Evolutionary conservation across 2,329 filamentous ascomycete species (phyloP), one percentile per base, ranked within the genome.

Genomic region (Colletotrichum horii): DNA sequence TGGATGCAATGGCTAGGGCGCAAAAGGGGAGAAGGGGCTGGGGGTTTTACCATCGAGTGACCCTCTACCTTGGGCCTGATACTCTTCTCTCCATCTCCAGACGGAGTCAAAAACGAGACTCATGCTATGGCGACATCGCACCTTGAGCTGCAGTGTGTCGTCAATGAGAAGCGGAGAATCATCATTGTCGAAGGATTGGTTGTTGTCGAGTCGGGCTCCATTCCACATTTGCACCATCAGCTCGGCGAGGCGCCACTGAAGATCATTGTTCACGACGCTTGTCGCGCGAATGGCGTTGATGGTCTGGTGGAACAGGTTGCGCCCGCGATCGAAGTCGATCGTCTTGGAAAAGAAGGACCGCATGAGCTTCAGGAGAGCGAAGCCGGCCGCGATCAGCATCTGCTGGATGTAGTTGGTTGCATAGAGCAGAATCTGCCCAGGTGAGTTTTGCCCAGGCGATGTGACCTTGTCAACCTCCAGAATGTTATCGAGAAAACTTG

Each of bases 151-250:
- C 58, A 96, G 86, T 76, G 90, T 94, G 79, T 95, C 93, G 79
- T 96, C 94, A 56, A 93, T 87, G 48, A 88, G 84, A 58, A 87
- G 85, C 22, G 89, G 85, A 3, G 85, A 82, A 56, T 87, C 83
- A 76, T 91, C 90, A 69, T 89, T 87, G 74, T 88, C 85, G 60
- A 87, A 86, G 74, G 48, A 85, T 80, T 88, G 87, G 79, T 85
- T 85, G 78, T 83, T 84, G 43, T 91, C 89, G 12, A 91, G 83
- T 14, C 90, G 87, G n/a, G 90, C 89, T 3, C 91, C 93, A 79
- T 95, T 95, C 94, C 94, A 97, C 83, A 97, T 93, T 84, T 96
- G 95, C 8, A 95, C 94, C 88, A 96, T 94, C n/a, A 97, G 90
- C 85, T 96, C 95, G 4, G 94, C 94, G 75, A 96, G 88, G 36